Evolutionary conservation across 2,329 filamentous ascomycete genomes (phyloP), one percentile per base, ranked within the genome.

Genomic region (Cladosporium sp.): DNA sequence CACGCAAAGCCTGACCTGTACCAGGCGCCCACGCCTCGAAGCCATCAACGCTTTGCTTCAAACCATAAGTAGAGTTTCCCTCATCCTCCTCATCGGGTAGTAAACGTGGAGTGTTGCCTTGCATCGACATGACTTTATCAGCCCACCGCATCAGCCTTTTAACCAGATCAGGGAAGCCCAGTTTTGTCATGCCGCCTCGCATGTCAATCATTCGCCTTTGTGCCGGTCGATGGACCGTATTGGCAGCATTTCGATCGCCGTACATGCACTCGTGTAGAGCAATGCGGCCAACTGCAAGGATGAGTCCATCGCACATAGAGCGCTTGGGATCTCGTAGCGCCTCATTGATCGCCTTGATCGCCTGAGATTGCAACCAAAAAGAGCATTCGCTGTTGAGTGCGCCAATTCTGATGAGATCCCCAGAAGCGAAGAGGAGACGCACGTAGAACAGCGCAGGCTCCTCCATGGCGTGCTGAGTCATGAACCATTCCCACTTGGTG

Each of bases 361-460:
- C 69, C 57, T 68, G 64, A 9, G 59, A 59, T 45, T 64, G 67
- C 17, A 70, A 61, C 69, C 67, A 71, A 52, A 61, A 66, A 17
- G 64, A 66, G 20, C 62, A 60, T 20, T 66, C 64, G 1, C 59
- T 54, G 3, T 62, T 55, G 42, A 70, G 37, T 2, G 61, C 60
- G 3, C 63, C 62, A 2, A 71, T 55, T 11, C 65, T 55, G 30
- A 70, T 66, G 61, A 72, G 59, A 39, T 72, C 70, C 5, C 69
- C 70, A 19, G 68, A 68, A 9, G 69, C 69, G 51, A 71, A 71
- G 3, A 72, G 62, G 1, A 72, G 59, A 12, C 69, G 67, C 7
- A 72, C 69, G 36, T 70, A 69, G 59, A 71, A 71, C n/a, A 72
- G 56, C 8, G 70, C 70, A 4, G 70, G 65, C 37, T 72, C 70